Base-by-base conservation (phyloP, 352 stramenopile genomes). In the Paralagenidium karlingii region DNA sequence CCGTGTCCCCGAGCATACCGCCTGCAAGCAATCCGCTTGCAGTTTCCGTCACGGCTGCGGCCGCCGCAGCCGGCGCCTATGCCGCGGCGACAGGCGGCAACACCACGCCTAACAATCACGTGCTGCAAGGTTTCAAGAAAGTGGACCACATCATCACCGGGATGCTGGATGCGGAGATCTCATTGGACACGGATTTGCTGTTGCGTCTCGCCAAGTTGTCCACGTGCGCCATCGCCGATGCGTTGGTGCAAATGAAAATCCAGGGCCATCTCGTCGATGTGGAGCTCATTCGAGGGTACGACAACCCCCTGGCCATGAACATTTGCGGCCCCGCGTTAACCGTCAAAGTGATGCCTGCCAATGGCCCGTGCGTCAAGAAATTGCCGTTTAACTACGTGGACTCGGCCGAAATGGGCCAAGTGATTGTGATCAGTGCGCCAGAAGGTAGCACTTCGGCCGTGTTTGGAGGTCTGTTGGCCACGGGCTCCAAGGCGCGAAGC, bases 311-410 rank as follows among this genome's bases (percentile, higher is more conserved):
- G 19, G 37, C 54, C 1, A 61, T 80, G 38, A 79, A 82, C 47
- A 85, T 89, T 45, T 89, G 69, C 38, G 75, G 75, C 0, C 68
- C 75, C 11, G 75, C 75, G 26, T 49, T 86, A 18, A 86, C 69
- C 12, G 71, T 86, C 40, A 82, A 81, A 46, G 56, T 84, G 20
- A 74, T 89, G 47, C 69, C 75, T 1, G 58, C 58, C 24, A 84
- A 68, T 21, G 71, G 75, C 15, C 60, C 65, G 2, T 43, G 52
- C 5, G 63, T 77, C 12, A 73, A 74, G 48, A 76, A 78, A 45
- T 52, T 74, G 22, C 63, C 68, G 25, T 82, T 81, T 46, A 78
- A 82, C 59, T 87, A 90, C 45, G 60, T 90, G 12, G 73, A 87
- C 49, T 81, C 67, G 40, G 58, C 65, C 12, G 70, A 84, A 26